Evolutionary conservation across 176 grass and related monocot species (phyloP).

Genomic region (Musa schizocarpa): DNA sequence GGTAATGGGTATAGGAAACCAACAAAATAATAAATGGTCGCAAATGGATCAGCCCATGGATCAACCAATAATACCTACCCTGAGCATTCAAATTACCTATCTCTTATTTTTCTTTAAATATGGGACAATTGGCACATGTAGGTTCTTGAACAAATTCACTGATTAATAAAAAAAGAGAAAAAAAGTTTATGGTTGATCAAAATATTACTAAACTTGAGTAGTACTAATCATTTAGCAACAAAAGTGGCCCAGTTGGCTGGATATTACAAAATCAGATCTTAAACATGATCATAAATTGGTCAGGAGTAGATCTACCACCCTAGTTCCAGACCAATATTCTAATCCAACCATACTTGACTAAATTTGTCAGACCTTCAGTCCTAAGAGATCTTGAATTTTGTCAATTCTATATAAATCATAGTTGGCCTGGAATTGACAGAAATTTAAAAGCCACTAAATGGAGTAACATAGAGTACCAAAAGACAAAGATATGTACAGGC

Average conservation of each 20-base stretch:
- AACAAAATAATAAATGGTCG: too few relatives aligned
- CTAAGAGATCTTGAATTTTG: constrained; percentile 87
- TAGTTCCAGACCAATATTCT: not conserved
- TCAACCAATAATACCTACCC: too few relatives aligned
- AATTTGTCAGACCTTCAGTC: constrained; percentile 52
- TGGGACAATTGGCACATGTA: not conserved
- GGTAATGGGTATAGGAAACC: too few relatives aligned
- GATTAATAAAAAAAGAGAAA: not conserved
- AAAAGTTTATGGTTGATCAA: not conserved
- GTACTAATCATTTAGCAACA: not conserved
- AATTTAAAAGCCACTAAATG: not conserved
- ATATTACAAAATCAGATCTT: too few relatives aligned
- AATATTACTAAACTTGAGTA: not conserved
- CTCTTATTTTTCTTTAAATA: too few relatives aligned
- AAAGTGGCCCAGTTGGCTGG: too few relatives aligned
- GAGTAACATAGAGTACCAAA: not conserved
- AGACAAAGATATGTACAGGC: too few relatives aligned
- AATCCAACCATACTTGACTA: not conserved
- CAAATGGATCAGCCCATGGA: too few relatives aligned
- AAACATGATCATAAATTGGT: too few relatives aligned
- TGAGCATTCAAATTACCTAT: too few relatives aligned
- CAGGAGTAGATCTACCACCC: not conserved
- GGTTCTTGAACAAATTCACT: not conserved
- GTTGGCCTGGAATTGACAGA: constrained; percentile 44
- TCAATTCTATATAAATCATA: constrained; percentile 86